These are phyloP conservation scores for Cetraspora pellucida DNA, from an alignment of 192 early-diverging fungal genomes.

Conservation along the genomic window DNA sequence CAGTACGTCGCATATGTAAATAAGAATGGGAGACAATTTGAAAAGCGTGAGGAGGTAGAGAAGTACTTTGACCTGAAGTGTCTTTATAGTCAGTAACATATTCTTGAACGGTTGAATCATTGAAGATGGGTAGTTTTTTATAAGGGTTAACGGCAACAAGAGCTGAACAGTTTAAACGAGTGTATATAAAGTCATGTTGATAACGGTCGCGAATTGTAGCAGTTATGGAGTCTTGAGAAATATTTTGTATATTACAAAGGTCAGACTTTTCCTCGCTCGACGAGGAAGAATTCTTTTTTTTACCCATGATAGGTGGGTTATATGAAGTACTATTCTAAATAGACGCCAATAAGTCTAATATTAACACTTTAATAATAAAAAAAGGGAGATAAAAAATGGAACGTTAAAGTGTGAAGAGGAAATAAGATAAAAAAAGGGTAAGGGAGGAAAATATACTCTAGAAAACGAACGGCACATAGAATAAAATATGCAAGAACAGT, in stretches of 20 bases:
- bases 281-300: slow-evolving; percentile 4
- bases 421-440: too few relatives aligned
- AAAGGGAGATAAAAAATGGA: too few relatives aligned
- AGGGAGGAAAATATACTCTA: too few relatives aligned
- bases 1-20: slow-evolving; percentile 83
- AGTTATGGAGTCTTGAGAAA: slow-evolving; percentile 43
- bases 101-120: slow-evolving; percentile 64
- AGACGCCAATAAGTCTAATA: too few relatives aligned
- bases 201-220: slow-evolving; percentile 55
- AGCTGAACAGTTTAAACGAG: slow-evolving; percentile 66
- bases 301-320: slow-evolving; percentile 13
- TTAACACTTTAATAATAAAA: too few relatives aligned
- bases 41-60: slow-evolving; percentile 78
- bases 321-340: too few relatives aligned
- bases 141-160: slow-evolving; percentile 74
- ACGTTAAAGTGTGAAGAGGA: too few relatives aligned
- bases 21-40: slow-evolving; percentile 84
- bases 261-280: slow-evolving; percentile 35
- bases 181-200: slow-evolving; percentile 63
- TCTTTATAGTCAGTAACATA: slow-evolving; percentile 77
- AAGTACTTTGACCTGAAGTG: slow-evolving; percentile 51
- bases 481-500: too few relatives aligned
- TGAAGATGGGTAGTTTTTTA: slow-evolving; percentile 54
- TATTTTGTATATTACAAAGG: slow-evolving; percentile 32
- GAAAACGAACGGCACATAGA: too few relatives aligned